These are phyloP conservation scores for Hylodesmum podocarpum DNA, from an alignment of 306 rosid genomes.

Conservation along the genomic window DNA sequence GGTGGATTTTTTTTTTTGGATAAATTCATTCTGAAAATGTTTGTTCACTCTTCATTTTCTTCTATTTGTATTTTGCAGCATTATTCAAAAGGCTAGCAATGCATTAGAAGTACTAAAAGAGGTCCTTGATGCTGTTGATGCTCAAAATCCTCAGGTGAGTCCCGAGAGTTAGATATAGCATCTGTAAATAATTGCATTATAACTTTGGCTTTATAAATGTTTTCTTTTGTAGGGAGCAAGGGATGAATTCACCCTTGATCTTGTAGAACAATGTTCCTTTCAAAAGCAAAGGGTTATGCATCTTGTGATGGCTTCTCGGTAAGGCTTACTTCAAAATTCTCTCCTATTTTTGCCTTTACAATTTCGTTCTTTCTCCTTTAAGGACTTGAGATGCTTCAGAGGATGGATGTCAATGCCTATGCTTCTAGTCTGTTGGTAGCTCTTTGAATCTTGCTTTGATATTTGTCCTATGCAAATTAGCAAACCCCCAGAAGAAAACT, in stretches of 20 bases:
- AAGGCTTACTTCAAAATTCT: conserved; percentile 43
- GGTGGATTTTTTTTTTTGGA: neutral
- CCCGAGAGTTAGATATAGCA: conserved; percentile 1
- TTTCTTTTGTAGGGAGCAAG: conserved; percentile 62
- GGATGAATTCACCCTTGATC: conserved; percentile 96
- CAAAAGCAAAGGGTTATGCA: conserved; percentile 96
- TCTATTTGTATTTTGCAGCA: conserved; percentile 53
- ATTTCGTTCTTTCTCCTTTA: neutral
- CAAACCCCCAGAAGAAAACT: neutral
- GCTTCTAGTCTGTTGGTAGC: conserved; percentile 10
- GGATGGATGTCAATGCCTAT: neutral
- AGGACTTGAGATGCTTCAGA: conserved; percentile 17
- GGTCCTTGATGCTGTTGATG: conserved; percentile 85
- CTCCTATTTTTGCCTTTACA: conserved; percentile 11
- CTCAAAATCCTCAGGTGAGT: conserved; percentile 76
- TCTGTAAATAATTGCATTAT: neutral
- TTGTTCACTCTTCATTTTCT: conserved; percentile 2
- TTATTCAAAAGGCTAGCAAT: conserved; percentile 81
- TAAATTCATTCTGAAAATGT: neutral
- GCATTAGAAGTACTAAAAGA: conserved; percentile 80
- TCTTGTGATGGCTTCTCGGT: conserved; percentile 92
- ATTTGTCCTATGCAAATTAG: neutral
- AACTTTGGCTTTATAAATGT: neutral
- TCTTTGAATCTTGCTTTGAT: neutral
- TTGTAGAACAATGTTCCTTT: conserved; percentile 94